Base-by-base conservation (phyloP, 495 filamentous ascomycete genomes). In the Evansstolkia leycettana region DNA sequence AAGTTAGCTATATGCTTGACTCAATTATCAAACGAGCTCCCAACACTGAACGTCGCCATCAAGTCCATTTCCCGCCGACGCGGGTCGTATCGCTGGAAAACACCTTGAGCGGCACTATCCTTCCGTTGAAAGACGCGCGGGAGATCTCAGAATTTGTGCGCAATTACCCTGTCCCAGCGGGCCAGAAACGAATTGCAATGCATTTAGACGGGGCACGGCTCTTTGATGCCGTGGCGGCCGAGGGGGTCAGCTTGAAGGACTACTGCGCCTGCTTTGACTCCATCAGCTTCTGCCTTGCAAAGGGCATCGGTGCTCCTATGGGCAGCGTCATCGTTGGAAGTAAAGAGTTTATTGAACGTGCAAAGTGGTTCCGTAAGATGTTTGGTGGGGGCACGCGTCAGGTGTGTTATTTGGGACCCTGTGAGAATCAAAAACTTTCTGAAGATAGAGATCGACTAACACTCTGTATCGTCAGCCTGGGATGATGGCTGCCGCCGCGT, bases 161-260 rank as follows among this genome's bases (percentile, higher is more conserved):
- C 13, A 59, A 67, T 32, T 26, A 5, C 20, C 20, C 20, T 9
- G 20, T 23, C 9, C 20, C 20, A 4, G 20, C 4, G 20, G 20
- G 20, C 9, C 9, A 5, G 20, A 23, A 23, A 9, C 20, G 5
- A 4, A 48, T 76, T 28, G 62, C 55, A 5, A 37, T 84, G 50
- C 82, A 88, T 51, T 67, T 80, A 31, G 82, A 88, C 42, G 82
- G 82, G 3, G 83, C 82, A 0, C 52, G 82, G 23, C 50, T 88
- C 18, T 85, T 77, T 73, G 77, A 82, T 40, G 75, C 67, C 1
- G 65, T 70, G 3, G 61, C 65, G 1, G 58, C 69, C 1, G 63
- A 26, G 6, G 7, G 24, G 11, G 24, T n/a, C n/a, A n/a, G n/a
- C n/a, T n/a, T n/a, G n/a, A n/a, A n/a, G n/a, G n/a, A 81, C 2